Conservation (phyloP, 495 filamentous ascomycete genomes). For the Aspergillus saccharolyticus region DNA sequence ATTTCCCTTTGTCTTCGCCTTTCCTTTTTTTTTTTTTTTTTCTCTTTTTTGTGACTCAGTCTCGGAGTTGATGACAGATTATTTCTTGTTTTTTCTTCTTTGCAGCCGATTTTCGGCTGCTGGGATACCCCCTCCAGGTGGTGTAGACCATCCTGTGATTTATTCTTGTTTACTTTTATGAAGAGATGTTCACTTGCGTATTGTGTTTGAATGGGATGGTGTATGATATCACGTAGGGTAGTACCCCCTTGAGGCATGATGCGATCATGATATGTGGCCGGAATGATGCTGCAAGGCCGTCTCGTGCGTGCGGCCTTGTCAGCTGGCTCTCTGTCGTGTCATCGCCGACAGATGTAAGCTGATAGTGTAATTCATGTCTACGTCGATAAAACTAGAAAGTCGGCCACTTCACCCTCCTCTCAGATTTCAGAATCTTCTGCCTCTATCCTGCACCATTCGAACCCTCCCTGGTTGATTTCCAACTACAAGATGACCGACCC, state of each 20-base stretch:
- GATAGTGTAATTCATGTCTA: too few relatives aligned
- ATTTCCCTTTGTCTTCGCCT: neutral
- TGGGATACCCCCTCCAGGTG: slow-evolving; percentile 17
- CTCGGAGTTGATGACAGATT: neutral
- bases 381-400: too few relatives aligned
- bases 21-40: slow-evolving; percentile 1
- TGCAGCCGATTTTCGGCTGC: neutral
- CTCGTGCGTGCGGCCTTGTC: slow-evolving; percentile 16
- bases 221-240: neutral
- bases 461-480: too few relatives aligned
- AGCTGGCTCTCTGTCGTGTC: slow-evolving; percentile 3
- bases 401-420: too few relatives aligned
- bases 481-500: too few relatives aligned
- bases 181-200: neutral
- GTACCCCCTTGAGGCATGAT: too few relatives aligned
- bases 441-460: too few relatives aligned
- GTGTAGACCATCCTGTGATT: neutral
- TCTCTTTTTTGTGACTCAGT: neutral
- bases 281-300: slow-evolving; percentile 2
- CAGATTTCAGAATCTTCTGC: too few relatives aligned
- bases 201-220: neutral
- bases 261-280: too few relatives aligned
- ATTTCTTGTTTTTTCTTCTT: slow-evolving; percentile 5
- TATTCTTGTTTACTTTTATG: slow-evolving; percentile 4
- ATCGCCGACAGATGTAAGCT: too few relatives aligned